phyloP scores from a whole-genome alignment of 2,329 filamentous ascomycete species.

The Botrytis fabae region DNA sequence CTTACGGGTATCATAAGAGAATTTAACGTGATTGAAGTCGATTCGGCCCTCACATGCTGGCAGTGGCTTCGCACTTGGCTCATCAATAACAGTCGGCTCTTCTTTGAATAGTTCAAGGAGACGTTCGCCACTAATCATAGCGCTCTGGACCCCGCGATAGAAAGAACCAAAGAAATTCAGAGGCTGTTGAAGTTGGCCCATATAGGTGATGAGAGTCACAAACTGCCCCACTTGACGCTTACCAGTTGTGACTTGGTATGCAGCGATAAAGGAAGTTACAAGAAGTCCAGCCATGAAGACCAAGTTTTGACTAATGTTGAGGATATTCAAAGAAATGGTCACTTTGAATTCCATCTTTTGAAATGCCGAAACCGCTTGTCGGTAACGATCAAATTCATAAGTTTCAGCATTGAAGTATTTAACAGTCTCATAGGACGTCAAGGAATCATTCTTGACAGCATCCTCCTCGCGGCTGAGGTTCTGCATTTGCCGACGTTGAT shows the following conservation, averaged over 20 bases:
- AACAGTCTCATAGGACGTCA: slow-evolving; percentile 96
- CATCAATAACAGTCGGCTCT: slow-evolving; percentile 84
- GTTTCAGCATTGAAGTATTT: slow-evolving; percentile 87
- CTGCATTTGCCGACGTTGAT: slow-evolving; percentile 89
- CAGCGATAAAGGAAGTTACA: slow-evolving; percentile 69
- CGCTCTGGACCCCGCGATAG: slow-evolving; percentile 92
- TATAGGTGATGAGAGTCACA: slow-evolving; percentile 71
- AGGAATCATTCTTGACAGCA: slow-evolving; percentile 97
- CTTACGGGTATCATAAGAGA: slow-evolving; percentile 85
- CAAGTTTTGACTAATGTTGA: slow-evolving; percentile 79
- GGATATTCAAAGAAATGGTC: slow-evolving; percentile 71
- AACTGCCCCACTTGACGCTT: slow-evolving; percentile 68
- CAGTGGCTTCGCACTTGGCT: slow-evolving; percentile 62
- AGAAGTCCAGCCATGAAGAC: slow-evolving; percentile 78
- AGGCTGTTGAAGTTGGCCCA: slow-evolving; percentile 76
- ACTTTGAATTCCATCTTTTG: slow-evolving; percentile 76
- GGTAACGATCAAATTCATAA: slow-evolving; percentile 75
- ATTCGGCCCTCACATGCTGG: slow-evolving; percentile 76
- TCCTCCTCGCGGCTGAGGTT: slow-evolving; percentile 94
- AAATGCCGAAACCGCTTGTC: slow-evolving; percentile 67
- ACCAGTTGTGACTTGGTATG: slow-evolving; percentile 72
- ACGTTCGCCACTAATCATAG: slow-evolving; percentile 95
- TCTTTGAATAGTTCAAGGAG: slow-evolving; percentile 97
- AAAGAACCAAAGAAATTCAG: slow-evolving; percentile 92
- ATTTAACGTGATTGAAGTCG: slow-evolving; percentile 83